A percentile compares a stretch with the other conserved stretches of the same genome.
Evolutionary conservation across 495 filamentous ascomycete genomes (phyloP).

Genomic region (Aspergillus steynii): DNA sequence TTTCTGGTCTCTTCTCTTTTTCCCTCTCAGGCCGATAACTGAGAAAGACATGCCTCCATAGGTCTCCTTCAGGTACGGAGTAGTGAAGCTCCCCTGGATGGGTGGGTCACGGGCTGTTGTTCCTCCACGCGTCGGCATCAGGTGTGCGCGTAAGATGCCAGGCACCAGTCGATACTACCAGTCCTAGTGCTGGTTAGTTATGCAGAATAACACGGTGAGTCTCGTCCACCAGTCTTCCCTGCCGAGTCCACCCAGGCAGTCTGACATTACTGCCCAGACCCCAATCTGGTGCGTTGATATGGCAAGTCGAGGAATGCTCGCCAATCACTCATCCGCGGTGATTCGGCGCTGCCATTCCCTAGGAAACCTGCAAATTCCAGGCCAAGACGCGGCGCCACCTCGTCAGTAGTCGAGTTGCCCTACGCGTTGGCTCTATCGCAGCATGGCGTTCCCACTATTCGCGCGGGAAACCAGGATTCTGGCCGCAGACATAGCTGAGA

Average conservation of each 20-base stretch:
- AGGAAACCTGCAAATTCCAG: constrained; percentile 1
- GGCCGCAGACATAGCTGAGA: not conserved
- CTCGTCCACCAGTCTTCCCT: no score
- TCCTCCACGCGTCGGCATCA: not conserved
- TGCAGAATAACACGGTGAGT: no score
- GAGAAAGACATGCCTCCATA: no score
- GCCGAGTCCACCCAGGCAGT: no score
- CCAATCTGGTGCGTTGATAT: not conserved
- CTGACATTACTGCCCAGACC: not conserved
- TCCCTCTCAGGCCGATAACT: no score
- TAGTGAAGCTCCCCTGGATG: not conserved
- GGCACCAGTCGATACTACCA: no score
- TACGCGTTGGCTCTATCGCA: not conserved
- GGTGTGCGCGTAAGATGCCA: no score
- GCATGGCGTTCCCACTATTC: not conserved
- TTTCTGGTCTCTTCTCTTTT: no score
- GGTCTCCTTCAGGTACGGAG: no score
- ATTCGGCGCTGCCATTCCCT: not conserved
- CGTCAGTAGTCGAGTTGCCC: not conserved
- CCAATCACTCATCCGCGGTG: not conserved
- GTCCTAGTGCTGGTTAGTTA: no score
- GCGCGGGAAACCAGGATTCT: not conserved
- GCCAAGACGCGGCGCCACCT: not conserved
- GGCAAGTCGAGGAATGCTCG: not conserved
- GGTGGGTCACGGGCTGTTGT: not conserved